phyloP scores from a whole-genome alignment of 768 basidiomycete species.

The Leccinum boreale region DNA sequence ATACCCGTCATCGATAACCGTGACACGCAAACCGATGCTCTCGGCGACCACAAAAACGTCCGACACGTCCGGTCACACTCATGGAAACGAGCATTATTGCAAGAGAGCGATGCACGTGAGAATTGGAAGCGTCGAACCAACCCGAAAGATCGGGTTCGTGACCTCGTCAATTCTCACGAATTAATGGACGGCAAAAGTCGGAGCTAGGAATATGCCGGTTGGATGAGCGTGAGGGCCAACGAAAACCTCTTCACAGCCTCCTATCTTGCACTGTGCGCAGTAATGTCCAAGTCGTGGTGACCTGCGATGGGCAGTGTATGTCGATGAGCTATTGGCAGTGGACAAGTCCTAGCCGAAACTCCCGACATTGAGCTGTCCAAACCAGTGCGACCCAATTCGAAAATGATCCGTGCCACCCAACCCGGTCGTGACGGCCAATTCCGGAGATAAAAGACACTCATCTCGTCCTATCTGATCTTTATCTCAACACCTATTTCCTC shows the following conservation, averaged over 20 bases:
- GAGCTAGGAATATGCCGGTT: not conserved
- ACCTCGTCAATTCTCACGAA: not conserved
- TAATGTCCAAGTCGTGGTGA: not conserved
- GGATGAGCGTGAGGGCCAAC: not conserved
- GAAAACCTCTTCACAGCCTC: not conserved
- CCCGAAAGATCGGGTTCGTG: not conserved
- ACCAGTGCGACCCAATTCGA: constrained; percentile 1
- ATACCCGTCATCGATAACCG: not conserved
- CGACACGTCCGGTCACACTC: not conserved
- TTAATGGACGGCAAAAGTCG: not conserved
- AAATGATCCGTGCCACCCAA: not conserved
- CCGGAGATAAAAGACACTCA: constrained; percentile 11
- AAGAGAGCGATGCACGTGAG: not conserved
- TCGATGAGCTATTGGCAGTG: not conserved
- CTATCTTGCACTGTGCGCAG: not conserved
- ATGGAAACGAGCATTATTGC: not conserved
- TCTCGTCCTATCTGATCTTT: constrained; percentile 12
- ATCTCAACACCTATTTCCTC: not conserved
- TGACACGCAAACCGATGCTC: not conserved
- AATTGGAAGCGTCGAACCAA: not conserved
- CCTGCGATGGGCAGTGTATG: not conserved
- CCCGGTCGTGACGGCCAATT: not conserved
- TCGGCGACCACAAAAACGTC: not conserved
- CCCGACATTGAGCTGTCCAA: not conserved
- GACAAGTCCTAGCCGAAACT: not conserved